Base-by-base conservation (phyloP, 352 stramenopile species). In the Thalassiosira livingstoniorum region DNA sequence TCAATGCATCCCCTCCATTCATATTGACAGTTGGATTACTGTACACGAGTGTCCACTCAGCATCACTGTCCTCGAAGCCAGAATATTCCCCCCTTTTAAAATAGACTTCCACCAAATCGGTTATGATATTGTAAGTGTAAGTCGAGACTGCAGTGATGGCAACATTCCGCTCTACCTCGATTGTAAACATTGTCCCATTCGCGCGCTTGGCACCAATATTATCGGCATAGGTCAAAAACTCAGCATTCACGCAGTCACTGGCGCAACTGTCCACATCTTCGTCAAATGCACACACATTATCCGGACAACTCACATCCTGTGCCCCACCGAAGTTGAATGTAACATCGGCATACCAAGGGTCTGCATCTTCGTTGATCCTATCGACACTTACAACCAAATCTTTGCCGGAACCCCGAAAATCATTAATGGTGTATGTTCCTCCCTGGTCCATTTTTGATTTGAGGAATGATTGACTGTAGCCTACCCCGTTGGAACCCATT, bases 121-220 rank as follows among this genome's bases (percentile, higher is more conserved):
- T 32, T 43, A 15, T 21, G 18, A 53, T 47, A 47, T 11, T 57
- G 13, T n/a, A 15, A 34, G 62, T 55, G 39, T 47, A 63, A 35
- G 47, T 73, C 3, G n/a, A 67, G 25, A 79, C 23, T 31, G 71
- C 62, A 65, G 62, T 79, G 23, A 79, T 73, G 5, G 62, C n/a
- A 0, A 79, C 31, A 54, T 71, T 43, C 25, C 60, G 25, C 10
- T 39, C 10, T 0, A 43, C 61, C 25, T 79, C 29, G 18, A 79
- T 35, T 10, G 13, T 37, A 29, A 72, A 79, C 71, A 79, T 79
- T 3, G 43, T 72, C 31, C 71, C 71, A 42, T 79, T 79, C 11
- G 57, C 27, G 18, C 42, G 43, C 45, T 55, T 54, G 23, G 29
- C 7, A 0, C 65, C 65, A 55, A 64, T 74, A 55, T 65, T 65